Percentiles rank a stretch among this genome's conserved stretches.
phyloP scores from a whole-genome alignment of 371 early-diverging fungal species.

The Mucor lusitanicus region DNA sequence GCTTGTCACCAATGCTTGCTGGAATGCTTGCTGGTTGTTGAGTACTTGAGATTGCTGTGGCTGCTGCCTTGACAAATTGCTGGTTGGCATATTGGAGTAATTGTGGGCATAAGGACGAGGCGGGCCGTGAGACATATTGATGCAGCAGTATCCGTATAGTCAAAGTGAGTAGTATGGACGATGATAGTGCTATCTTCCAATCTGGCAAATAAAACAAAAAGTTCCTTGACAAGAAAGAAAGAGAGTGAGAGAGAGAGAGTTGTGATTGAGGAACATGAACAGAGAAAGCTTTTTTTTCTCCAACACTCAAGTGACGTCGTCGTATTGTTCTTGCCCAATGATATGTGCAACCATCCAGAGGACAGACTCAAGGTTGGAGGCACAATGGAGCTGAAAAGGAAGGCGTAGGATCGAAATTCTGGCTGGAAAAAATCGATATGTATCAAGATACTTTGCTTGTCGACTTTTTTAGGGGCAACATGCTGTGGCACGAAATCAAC shows the following conservation, averaged over 20 bases:
- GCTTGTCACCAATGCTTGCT: neutral
- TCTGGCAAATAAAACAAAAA: neutral
- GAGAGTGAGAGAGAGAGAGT: no score
- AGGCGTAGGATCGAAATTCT: neutral
- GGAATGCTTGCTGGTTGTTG: constrained; percentile 2
- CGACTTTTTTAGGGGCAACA: neutral
- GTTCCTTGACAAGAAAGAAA: neutral
- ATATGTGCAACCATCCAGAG: neutral
- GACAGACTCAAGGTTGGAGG: neutral
- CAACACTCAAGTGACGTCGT: neutral
- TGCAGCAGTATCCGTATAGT: neutral
- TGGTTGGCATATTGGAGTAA: neutral
- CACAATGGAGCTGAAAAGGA: neutral
- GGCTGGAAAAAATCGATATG: neutral
- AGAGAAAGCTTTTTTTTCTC: neutral
- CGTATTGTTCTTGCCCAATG: neutral
- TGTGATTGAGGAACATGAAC: neutral
- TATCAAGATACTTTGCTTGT: neutral
- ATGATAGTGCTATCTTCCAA: neutral
- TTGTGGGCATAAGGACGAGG: neutral
- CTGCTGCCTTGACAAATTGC: neutral
- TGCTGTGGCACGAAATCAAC: neutral
- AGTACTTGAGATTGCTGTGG: constrained; percentile 6
- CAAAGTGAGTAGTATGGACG: neutral
- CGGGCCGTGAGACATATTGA: neutral